phyloP scores from a whole-genome alignment of 345 rosid genomes.

The Populus euphratica region DNA sequence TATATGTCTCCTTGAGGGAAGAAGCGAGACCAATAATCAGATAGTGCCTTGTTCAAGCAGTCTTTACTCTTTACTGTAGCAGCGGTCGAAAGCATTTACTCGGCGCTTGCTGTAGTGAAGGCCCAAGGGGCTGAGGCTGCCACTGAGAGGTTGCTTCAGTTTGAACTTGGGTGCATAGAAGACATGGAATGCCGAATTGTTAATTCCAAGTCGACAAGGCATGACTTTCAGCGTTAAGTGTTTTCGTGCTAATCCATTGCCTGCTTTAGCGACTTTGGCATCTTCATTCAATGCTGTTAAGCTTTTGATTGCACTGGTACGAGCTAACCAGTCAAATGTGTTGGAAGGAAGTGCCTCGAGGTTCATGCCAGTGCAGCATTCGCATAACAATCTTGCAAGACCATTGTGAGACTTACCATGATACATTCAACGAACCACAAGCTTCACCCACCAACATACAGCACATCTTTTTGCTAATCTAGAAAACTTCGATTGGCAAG shows the following conservation, averaged over 20 bases:
- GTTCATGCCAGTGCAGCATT: neutral
- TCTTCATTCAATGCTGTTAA: neutral
- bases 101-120: slow-evolving; percentile 21
- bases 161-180: too few relatives aligned
- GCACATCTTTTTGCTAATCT: neutral
- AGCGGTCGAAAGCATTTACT: slow-evolving; percentile 38
- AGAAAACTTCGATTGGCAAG: neutral
- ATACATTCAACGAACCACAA: neutral
- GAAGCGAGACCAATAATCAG: slow-evolving; percentile 17
- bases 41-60: slow-evolving; percentile 16
- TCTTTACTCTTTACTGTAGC: slow-evolving; percentile 19
- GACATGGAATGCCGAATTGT: neutral
- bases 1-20: slow-evolving; percentile 33
- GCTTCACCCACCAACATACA: neutral
- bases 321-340: neutral
- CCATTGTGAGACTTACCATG: neutral
- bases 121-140: slow-evolving; percentile 20
- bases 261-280: neutral
- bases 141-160: too few relatives aligned
- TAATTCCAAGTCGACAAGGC: neutral
- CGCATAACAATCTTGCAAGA: neutral
- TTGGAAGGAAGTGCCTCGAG: neutral
- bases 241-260: neutral
- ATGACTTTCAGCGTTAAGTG: neutral
- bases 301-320: neutral